Base-by-base conservation (phyloP, 2,329 filamentous ascomycete species). In the Cercospora sp. region DNA sequence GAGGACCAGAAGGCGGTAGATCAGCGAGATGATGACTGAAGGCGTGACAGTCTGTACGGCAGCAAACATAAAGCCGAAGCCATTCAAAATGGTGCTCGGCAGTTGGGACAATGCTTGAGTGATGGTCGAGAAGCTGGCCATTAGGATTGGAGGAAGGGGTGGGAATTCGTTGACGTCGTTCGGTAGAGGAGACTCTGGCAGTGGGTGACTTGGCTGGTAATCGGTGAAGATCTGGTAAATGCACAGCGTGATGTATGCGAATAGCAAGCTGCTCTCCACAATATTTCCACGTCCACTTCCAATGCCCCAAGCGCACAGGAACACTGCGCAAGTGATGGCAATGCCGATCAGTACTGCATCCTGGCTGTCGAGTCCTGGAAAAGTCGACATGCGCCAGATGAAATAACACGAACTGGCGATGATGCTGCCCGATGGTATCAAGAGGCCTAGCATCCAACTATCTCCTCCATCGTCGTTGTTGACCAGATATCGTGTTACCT, bases 161-260 rank as follows among this genome's bases (percentile, higher is more conserved):
- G 95, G 95, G 70, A 98, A 95, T 28, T 97, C 94, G n/a, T 91
- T 66, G 9, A 65, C 67, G 12, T 71, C 69, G 21, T 66, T 89
- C 69, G 96, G 91, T 13, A 87, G 77, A 13, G 85, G 81, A 16
- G 82, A 81, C 58, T 85, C 85, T 3, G 72, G 69, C 26, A 80
- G 34, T 21, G 73, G 70, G 16, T 86, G 80, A 4, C 91, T 94
- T 3, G 95, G 93, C 73, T 94, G 88, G 81, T 98, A 98, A 81
- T 99, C 95, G 75, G 95, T 99, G 80, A 98, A 98, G 80, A 98
- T 98, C 80, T 99, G 95, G 82, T 98, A 99, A 77, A 98, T 91
- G 83, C 94, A 98, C 70, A 99, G 89, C n/a, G 97, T 95, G 69
- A 97, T 89, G 80, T 99, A 99, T 76, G 95, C 94, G 77, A 99